Evolutionary conservation across 1,139 yeast genomes (phyloP).

Genomic region (Spathaspora sp.): DNA sequence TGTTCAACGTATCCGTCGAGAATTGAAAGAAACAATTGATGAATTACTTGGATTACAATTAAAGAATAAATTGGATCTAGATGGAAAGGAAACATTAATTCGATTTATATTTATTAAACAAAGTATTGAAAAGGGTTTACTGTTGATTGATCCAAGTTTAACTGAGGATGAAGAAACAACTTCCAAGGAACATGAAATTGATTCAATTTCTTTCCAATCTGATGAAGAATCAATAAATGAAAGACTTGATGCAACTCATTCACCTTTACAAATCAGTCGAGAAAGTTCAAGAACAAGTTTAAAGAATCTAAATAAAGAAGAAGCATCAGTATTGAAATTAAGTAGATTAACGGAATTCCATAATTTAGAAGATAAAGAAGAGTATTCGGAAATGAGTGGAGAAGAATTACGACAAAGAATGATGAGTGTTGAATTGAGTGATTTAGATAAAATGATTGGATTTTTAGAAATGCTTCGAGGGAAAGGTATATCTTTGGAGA

Average conservation of each 20-base stretch:
- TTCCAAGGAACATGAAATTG: constrained; percentile 7
- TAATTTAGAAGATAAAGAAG: constrained; percentile 14
- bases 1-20: constrained; percentile 43
- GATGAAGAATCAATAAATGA: neutral
- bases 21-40: constrained; percentile 53
- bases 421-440: constrained; percentile 44
- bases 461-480: constrained; percentile 50
- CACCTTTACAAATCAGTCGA: constrained; percentile 29
- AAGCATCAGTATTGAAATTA: constrained; percentile 41
- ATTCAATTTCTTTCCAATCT: constrained; percentile 8
- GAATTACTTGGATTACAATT: constrained; percentile 58
- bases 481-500: constrained; percentile 52
- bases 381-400: constrained; percentile 38
- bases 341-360: constrained; percentile 30
- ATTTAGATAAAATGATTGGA: constrained; percentile 51
- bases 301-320: constrained; percentile 37
- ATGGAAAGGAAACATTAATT: constrained; percentile 72
- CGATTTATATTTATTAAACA: constrained; percentile 69
- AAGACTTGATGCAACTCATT: constrained; percentile 3
- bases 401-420: constrained; percentile 55
- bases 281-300: constrained; percentile 38
- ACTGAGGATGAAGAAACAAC: constrained; percentile 18
- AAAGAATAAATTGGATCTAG: constrained; percentile 52
- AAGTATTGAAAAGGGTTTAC: constrained; percentile 64
- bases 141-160: constrained; percentile 45